Base-by-base conservation (phyloP, 495 filamentous ascomycete species). In the Annulohypoxylon nitens region DNA sequence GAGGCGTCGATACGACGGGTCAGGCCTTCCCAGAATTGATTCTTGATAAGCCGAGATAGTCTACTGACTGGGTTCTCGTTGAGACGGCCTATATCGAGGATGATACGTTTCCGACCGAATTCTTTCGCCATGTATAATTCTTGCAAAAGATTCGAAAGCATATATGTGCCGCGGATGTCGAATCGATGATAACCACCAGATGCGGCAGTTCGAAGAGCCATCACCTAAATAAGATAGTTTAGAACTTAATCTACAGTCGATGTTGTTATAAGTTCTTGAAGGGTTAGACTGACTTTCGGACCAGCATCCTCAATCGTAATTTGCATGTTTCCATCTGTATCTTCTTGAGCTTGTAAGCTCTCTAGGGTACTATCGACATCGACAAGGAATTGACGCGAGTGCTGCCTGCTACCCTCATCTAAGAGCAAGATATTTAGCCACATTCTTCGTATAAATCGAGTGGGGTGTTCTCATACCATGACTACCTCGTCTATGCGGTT, bases 301-400 rank as follows among this genome's bases (percentile, higher is more conserved):
- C 96, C 96, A 64, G 85, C 82, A 83, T 98, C 96, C 78, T 98
- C 95, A 73, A 98, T 97, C 4, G 96, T 98, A 77, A 99, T 99
- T 80, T 98, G 93, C 83, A 90, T 90, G 78, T 98, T 97, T 18
- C 86, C 83, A 80, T 99, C 94, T 3, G 94, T 95, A 75, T 98
- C 96, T 78, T 99, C 96, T 58, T 91, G 90, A 41, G 88, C 86
- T 33, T 93, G 83, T 26, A 99, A 85, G 26, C 85, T 86, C 53
- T 91, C 83, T 18, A 95, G 84, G 0, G 94, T 96, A 16, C 87
- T 81, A 12, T 95, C 90, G 64, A 97, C 93, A 57, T 92, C 84
- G 79, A 96, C 87, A 8, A 93, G 86, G 81, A 93, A 94, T 70
- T 90, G 89, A 59, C 92, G 91, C 26, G 88, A 85, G 58, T 84